A percentile compares a stretch with the other conserved stretches of the same genome.
Evolutionary conservation across 1,139 yeast species (phyloP).

Genomic region (Blastobotrys serpentis): DNA sequence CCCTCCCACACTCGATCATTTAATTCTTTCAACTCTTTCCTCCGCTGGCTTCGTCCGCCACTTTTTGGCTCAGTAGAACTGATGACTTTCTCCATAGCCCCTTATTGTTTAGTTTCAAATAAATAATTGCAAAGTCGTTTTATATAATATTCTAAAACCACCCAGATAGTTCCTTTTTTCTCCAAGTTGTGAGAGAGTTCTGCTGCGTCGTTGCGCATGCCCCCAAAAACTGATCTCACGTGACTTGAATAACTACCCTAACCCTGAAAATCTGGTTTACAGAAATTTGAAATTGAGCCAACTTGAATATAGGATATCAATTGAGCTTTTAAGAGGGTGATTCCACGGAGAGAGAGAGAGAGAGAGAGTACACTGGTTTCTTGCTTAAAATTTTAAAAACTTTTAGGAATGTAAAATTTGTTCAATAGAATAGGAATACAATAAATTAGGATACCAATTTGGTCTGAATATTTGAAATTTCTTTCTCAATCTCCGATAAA

Average conservation of each 20-base stretch:
- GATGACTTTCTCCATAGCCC: neutral
- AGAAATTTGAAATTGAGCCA: too few relatives aligned
- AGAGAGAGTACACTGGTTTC: too few relatives aligned
- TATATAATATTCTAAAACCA: neutral
- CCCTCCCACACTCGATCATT: slow-evolving; percentile 59
- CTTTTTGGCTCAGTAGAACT: slow-evolving; percentile 20
- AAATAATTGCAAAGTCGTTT: neutral
- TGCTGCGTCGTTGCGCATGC: too few relatives aligned
- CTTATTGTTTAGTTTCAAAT: neutral
- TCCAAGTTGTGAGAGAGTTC: too few relatives aligned
- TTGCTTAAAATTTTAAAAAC: too few relatives aligned
- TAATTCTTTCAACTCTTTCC: slow-evolving; percentile 43
- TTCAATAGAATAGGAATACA: too few relatives aligned
- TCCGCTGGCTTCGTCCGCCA: slow-evolving; percentile 26
- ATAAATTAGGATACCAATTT: slow-evolving; percentile 2
- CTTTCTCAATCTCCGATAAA: slow-evolving; percentile 54
- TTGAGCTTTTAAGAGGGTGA: too few relatives aligned
- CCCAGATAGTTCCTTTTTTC: neutral
- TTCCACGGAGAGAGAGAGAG: too few relatives aligned
- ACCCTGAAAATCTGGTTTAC: neutral
- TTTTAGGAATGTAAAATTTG: too few relatives aligned
- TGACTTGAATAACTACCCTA: neutral
- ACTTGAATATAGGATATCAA: too few relatives aligned
- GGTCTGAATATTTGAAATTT: slow-evolving; percentile 38
- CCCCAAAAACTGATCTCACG: too few relatives aligned